Base-by-base conservation (phyloP, 441 rosid genomes). In the Populus hybrid region DNA sequence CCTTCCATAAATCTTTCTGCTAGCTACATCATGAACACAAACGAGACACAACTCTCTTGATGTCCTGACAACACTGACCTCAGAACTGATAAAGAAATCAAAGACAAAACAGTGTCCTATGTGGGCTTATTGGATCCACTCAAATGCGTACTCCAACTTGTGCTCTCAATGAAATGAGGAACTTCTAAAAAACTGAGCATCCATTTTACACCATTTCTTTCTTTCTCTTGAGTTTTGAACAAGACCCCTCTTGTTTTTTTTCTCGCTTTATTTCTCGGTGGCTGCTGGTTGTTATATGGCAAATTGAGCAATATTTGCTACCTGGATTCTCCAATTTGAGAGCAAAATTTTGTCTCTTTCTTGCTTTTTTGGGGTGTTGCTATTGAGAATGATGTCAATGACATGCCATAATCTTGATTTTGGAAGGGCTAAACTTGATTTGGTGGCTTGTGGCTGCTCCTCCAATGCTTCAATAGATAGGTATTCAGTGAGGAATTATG, bases 361-460 rank as follows among this genome's bases (percentile, higher is more conserved):
- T 31, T 33, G n/a, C 36, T 24, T 24, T 53, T 83, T 66, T 78
- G 76, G 80, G 75, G 12, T 23, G 45, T 64, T 81, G 31, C 65
- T 36, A 77, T 79, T 81, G 38, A 88, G 86, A 81, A 91, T 86
- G 93, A 79, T 91, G 92, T 87, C 93, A 79, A 63, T 88, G 85
- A 82, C 94, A 65, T 89, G 98, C 84, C 89, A 75, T 56, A 87
- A 86, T 69, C 90, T 90, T 80, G 93, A 91, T 78, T 84, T 88
- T 83, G 86, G 92, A n/a, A 84, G 88, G 77, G 86, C 87, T 78
- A 82, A 84, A 67, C 86, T 89, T 83, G 93, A 90, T 85, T 82
- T 88, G 82, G 86, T 81, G 74, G 84, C 91, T 81, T 88, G 90
- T 76, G 95, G 91, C 35, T 90, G 91, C 78, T 88, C 92, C 73